Evolutionary conservation across 2,329 filamentous ascomycete genomes (phyloP).

Genomic region (Thielaviopsis cerberus): DNA sequence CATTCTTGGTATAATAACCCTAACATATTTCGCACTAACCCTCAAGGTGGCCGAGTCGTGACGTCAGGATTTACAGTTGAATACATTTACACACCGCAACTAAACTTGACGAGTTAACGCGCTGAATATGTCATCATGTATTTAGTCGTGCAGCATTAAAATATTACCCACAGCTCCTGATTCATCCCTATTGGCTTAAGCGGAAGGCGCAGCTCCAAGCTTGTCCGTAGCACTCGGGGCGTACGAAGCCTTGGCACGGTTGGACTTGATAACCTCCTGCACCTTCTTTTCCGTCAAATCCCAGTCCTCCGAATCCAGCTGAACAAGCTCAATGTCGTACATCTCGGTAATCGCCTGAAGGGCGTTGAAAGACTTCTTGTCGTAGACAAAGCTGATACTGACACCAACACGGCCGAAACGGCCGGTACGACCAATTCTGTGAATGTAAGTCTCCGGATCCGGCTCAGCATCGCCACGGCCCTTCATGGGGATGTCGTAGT

Average conservation of each 20-base stretch:
- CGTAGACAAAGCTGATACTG: constrained; percentile 84
- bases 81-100: too few species aligned
- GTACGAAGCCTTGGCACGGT: constrained; percentile 37
- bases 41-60: too few species aligned
- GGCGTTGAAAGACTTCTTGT: constrained; percentile 61
- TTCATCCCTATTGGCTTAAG: background rate
- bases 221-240: constrained; percentile 28
- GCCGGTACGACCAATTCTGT: constrained; percentile 91
- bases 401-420: constrained; percentile 94
- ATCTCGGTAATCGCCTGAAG: constrained; percentile 62
- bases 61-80: too few species aligned
- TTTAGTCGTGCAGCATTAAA: background rate
- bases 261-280: constrained; percentile 61
- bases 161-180: background rate
- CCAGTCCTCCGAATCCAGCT: constrained; percentile 75
- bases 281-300: constrained; percentile 71
- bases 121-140: background rate
- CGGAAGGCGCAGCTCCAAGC: constrained; percentile 15
- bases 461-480: constrained; percentile 61
- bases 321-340: constrained; percentile 65
- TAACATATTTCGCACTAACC: too few species aligned
- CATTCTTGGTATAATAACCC: too few species aligned
- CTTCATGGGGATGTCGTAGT: constrained; percentile 75
- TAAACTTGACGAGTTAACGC: too few species aligned
- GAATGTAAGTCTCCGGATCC: constrained; percentile 88